These are phyloP conservation scores for Fusarium sp. DNA, from an alignment of 2,329 filamentous ascomycete genomes.

Conservation along the genomic window DNA sequence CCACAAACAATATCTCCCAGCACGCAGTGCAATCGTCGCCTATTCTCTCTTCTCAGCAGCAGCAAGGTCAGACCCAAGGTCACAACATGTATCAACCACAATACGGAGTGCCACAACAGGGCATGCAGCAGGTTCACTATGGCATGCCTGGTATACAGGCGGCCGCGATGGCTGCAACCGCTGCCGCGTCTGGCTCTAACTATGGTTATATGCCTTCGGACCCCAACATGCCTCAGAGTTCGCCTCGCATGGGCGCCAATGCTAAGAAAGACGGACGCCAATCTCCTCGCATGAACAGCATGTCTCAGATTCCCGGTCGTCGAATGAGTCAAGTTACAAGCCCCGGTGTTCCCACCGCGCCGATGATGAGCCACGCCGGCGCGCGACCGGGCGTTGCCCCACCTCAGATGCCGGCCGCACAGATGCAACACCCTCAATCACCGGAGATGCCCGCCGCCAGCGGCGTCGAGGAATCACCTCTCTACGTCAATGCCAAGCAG, in stretches of 20 bases:
- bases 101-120: slow-evolving; percentile 80
- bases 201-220: slow-evolving; percentile 83
- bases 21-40: slow-evolving; percentile 82
- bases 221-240: slow-evolving; percentile 77
- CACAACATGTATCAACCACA: slow-evolving; percentile 86
- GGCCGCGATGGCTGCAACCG: slow-evolving; percentile 92
- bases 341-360: slow-evolving; percentile 80
- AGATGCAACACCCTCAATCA: slow-evolving; percentile 80
- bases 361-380: slow-evolving; percentile 79
- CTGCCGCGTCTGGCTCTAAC: slow-evolving; percentile 87
- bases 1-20: slow-evolving; percentile 78
- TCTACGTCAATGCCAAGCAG: slow-evolving; percentile 99
- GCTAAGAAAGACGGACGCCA: slow-evolving; percentile 79
- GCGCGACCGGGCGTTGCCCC: slow-evolving; percentile 66
- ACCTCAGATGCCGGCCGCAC: slow-evolving; percentile 73
- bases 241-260: slow-evolving; percentile 83
- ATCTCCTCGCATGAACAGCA: slow-evolving; percentile 81
- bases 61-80: slow-evolving; percentile 70
- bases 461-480: slow-evolving; percentile 87
- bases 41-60: slow-evolving; percentile 84
- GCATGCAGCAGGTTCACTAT: slow-evolving; percentile 78
- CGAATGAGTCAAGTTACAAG: slow-evolving; percentile 85
- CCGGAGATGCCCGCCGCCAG: slow-evolving; percentile 82
- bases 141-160: slow-evolving; percentile 87
- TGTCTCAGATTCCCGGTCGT: slow-evolving; percentile 72